Conservation (phyloP, 225 moss, liverwort and hornwort species). For the Bryum argenteum region DNA sequence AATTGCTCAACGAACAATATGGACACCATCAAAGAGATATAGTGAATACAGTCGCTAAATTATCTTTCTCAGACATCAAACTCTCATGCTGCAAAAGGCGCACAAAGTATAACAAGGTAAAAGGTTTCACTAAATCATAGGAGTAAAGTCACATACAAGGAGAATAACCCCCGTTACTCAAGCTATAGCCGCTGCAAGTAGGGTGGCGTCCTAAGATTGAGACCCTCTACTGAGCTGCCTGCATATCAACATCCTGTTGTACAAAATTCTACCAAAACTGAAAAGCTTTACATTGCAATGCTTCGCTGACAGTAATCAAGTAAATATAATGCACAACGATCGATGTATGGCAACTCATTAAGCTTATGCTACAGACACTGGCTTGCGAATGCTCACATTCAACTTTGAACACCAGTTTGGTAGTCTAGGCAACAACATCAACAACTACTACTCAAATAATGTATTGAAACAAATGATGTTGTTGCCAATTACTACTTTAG, state of each 20-base stretch:
- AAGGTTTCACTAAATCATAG: background rate
- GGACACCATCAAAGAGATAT: no score
- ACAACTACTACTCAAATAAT: background rate
- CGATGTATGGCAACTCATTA: background rate
- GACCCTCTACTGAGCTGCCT: background rate
- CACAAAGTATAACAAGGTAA: background rate
- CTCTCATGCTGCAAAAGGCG: background rate
- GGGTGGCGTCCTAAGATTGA: background rate
- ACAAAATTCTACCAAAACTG: background rate
- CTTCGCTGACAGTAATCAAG: background rate
- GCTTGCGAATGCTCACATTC: background rate
- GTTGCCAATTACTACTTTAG: constrained; percentile 4
- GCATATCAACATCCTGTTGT: background rate
- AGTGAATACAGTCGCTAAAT: no score
- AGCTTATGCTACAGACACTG: background rate
- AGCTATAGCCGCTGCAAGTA: constrained; percentile 2
- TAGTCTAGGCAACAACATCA: background rate
- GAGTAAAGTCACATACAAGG: background rate
- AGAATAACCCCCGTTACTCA: background rate
- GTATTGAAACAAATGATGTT: constrained; percentile 1
- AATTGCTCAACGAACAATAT: no score
- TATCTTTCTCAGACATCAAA: no score
- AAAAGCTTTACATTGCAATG: background rate
- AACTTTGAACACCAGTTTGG: background rate
- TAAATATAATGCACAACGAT: constrained; percentile 1